phyloP scores from a whole-genome alignment of 305 asterid genomes.

The Fraxinus baroniana region DNA sequence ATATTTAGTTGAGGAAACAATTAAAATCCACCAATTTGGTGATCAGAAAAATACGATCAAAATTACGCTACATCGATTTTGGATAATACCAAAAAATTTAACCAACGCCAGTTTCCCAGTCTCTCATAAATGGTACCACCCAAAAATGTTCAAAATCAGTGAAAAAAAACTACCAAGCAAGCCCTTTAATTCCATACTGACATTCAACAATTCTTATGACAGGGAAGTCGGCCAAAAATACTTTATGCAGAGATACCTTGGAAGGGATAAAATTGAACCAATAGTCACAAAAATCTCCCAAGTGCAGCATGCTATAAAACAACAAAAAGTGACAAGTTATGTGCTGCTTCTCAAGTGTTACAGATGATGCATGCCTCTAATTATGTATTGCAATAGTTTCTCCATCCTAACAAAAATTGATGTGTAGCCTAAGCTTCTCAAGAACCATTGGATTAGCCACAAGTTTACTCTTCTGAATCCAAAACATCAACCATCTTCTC shows the following conservation, averaged over 20 bases:
- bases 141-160: too few relatives aligned
- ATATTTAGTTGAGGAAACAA: too few relatives aligned
- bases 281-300: background rate
- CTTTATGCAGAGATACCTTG: background rate
- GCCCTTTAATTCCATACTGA: background rate
- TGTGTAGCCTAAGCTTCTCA: conserved; percentile 23
- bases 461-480: conserved; percentile 39
- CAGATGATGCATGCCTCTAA: background rate
- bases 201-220: background rate
- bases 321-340: background rate
- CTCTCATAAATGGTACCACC: too few relatives aligned
- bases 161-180: too few relatives aligned
- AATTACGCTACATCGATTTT: too few relatives aligned
- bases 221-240: background rate
- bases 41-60: too few relatives aligned
- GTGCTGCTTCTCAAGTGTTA: conserved; percentile 2
- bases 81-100: too few relatives aligned
- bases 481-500: conserved; percentile 80
- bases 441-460: conserved; percentile 36
- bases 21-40: too few relatives aligned
- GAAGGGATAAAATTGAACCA: background rate
- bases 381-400: conserved; percentile 2
- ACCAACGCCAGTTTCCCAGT: too few relatives aligned
- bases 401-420: conserved; percentile 5
- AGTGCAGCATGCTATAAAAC: background rate